These are phyloP conservation scores for Chalara sp. DNA, from an alignment of 2,329 filamentous ascomycete genomes.

Conservation along the genomic window DNA sequence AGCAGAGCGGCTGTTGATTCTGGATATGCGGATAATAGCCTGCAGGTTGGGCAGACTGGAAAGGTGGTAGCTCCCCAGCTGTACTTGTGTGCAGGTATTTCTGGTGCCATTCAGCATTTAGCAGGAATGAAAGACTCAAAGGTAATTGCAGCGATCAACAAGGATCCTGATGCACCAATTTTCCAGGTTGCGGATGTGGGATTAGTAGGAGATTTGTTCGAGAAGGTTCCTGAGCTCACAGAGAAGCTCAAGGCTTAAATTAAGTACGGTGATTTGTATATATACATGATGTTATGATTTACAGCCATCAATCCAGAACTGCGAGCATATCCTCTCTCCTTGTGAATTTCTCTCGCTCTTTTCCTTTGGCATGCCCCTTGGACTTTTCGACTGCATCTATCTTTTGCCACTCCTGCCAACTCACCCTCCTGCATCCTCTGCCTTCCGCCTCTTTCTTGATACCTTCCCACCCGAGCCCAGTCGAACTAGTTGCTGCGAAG, in stretches of 20 bases:
- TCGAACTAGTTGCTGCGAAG: conserved; percentile 31
- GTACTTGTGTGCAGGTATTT: conserved; percentile 93
- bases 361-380: conserved; percentile 60
- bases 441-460: conserved; percentile 54
- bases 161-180: conserved; percentile 93
- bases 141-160: conserved; percentile 98
- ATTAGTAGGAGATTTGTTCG: conserved; percentile 89
- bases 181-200: conserved; percentile 98
- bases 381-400: conserved; percentile 76
- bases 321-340: conserved; percentile 50
- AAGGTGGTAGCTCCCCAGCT: conserved; percentile 97
- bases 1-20: conserved; percentile 93
- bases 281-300: conserved; percentile 7
- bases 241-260: conserved; percentile 65
- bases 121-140: conserved; percentile 99
- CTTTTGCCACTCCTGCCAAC: conserved; percentile 78
- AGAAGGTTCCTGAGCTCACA: conserved; percentile 91
- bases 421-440: conserved; percentile 55
- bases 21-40: conserved; percentile 95
- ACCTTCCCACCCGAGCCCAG: conserved; percentile 67
- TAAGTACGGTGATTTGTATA: conserved; percentile 12
- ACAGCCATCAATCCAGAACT: conserved; percentile 33
- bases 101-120: conserved; percentile 94
- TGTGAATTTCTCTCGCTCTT: conserved; percentile 68
- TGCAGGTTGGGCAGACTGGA: conserved; percentile 96